Percentiles rank a stretch among this genome's conserved stretches.
Conservation (phyloP, 164 flowering plant species). For the Pachysandra terminalis region DNA sequence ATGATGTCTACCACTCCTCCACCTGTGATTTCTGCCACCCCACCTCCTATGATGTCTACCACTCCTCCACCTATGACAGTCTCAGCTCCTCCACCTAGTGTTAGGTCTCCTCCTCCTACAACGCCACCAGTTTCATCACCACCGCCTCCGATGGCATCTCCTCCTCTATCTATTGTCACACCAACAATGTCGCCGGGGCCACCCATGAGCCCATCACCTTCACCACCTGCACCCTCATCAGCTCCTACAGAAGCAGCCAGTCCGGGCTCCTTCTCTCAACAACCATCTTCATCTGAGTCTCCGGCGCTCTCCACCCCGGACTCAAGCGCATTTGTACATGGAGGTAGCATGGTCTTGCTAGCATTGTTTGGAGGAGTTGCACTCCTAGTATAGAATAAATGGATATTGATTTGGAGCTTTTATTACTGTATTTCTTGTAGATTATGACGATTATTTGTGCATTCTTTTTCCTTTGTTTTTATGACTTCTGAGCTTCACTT, state of each 20-base stretch:
- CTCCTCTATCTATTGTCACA: conserved; percentile 14
- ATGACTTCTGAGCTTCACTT: conserved; percentile 25
- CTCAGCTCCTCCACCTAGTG: conserved; percentile 9
- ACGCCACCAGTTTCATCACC: conserved; percentile 6
- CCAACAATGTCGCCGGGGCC: conserved; percentile 10
- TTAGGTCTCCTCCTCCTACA: conserved; percentile 4
- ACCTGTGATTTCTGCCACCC: conserved; percentile 6
- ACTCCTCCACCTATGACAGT: conserved; percentile 13
- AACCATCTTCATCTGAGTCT: conserved; percentile 2
- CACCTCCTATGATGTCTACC: not conserved
- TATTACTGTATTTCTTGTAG: conserved; percentile 17
- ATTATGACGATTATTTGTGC: conserved; percentile 28
- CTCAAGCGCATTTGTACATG: conserved; percentile 22
- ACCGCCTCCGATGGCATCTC: conserved; percentile 9
- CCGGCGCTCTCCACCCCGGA: conserved; percentile 1
- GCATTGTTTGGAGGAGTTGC: conserved; percentile 39
- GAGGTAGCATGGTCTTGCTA: conserved; percentile 27
- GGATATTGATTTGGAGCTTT: conserved; percentile 8
- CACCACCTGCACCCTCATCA: conserved; percentile 5
- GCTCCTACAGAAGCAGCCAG: not conserved
- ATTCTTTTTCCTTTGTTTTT: conserved; percentile 23
- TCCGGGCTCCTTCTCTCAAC: not conserved
- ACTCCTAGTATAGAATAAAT: conserved; percentile 18
- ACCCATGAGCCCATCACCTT: conserved; percentile 1
- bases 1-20: conserved; percentile 12